phyloP scores from a whole-genome alignment of 2,329 filamentous ascomycete genomes.

The Pyrenophora graminea region DNA sequence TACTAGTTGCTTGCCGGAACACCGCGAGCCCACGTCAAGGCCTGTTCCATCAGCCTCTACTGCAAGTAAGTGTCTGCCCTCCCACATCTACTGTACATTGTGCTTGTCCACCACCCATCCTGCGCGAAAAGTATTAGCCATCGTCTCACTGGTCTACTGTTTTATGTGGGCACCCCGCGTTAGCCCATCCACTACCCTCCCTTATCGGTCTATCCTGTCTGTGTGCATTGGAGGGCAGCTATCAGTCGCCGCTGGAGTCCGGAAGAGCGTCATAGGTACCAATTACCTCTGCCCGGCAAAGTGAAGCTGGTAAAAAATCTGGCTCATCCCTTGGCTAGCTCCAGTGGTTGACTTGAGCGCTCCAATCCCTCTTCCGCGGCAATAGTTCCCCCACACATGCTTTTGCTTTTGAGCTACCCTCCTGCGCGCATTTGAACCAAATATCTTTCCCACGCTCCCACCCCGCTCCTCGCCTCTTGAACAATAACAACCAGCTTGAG shows the following conservation, averaged over 20 bases:
- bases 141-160: constrained; percentile 13
- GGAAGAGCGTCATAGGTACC: constrained; percentile 33
- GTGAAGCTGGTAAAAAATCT: constrained; percentile 26
- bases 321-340: constrained; percentile 19
- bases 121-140: constrained; percentile 30
- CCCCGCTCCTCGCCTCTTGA: neutral
- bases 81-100: constrained; percentile 14
- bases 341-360: constrained; percentile 13
- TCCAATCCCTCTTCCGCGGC: constrained; percentile 12
- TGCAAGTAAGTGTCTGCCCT: constrained; percentile 37
- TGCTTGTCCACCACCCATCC: constrained; percentile 21
- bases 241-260: constrained; percentile 28
- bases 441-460: neutral
- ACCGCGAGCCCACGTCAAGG: constrained; percentile 30
- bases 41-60: constrained; percentile 30
- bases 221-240: constrained; percentile 27
- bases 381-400: constrained; percentile 16
- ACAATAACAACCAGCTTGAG: neutral
- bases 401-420: constrained; percentile 27
- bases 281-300: constrained; percentile 19
- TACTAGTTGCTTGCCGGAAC: constrained; percentile 39
- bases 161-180: constrained; percentile 31
- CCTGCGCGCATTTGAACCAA: constrained; percentile 7
- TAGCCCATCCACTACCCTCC: constrained; percentile 36
- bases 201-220: constrained; percentile 38